Evolutionary conservation across 78 protist species (phyloP), one percentile per base, ranked within the genome.

Genomic region (Cyanophora paradoxa): DNA sequence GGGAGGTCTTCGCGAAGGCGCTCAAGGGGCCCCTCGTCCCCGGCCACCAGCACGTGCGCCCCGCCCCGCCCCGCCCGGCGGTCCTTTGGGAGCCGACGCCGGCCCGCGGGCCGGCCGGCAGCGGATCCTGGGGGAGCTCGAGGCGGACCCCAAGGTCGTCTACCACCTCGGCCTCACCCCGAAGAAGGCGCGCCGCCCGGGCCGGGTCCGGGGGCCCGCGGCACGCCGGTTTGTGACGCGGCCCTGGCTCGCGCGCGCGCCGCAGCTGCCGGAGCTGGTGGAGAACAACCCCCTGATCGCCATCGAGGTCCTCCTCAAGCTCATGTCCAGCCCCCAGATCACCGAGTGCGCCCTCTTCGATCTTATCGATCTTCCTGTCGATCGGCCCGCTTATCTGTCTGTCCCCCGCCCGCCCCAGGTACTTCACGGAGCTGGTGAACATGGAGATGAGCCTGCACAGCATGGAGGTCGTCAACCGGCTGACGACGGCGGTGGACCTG

Each of bases 381-480:
- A 48, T 48, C 56, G 16, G 56, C 56, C 56, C 56, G 56, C 13
- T 48, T 48, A 48, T 48, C 13, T 48, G 63, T 61, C 8, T 28
- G 64, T 58, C 34, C 30, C 64, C n/a, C n/a, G 19, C 63, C 19
- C 19, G 63, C 52, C 10, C 30, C 57, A 78, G 77, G 61, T 91
- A 86, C 63, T 76, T 90, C 56, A 30, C 68, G 8, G 86, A 40
- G 26, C 83, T 93, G 65, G 86, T 88, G 17, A 58, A 61, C 57
- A 85, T 75, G 83, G 77, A 79, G 36, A 68, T 80, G 75, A 31
- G 64, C 10, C 80, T 89, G 26, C 90, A 89, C 64, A 87, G 93
- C 7, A 90, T 93, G 94, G 96, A 92, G 50, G 90, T 92, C 11
- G 93, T 93, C 52, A 90, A 89, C 71, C 84, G 89, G 14, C 86